Evolutionary conservation across 2,329 filamentous ascomycete species (phyloP).

Genomic region (Cytospora piceicola): DNA sequence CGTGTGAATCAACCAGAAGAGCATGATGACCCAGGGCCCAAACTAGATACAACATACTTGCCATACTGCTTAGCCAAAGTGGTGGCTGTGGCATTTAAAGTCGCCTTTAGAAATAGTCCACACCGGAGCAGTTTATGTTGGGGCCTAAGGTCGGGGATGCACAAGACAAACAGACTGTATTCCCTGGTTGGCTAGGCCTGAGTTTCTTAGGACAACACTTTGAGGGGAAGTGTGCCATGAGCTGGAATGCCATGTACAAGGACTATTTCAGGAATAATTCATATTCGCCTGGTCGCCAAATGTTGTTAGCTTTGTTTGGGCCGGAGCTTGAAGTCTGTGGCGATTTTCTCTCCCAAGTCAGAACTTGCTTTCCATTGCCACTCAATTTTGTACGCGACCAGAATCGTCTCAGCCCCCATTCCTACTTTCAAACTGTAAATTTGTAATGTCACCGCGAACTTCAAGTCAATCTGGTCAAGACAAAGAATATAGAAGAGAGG

Average conservation of each 20-base stretch:
- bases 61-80: background rate
- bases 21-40: too few relatives aligned
- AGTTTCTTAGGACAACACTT: background rate
- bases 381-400: background rate
- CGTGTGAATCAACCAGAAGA: too few relatives aligned
- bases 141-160: background rate
- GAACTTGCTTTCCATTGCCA: background rate
- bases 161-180: background rate
- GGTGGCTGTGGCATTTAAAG: background rate
- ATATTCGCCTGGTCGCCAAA: background rate
- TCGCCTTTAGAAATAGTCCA: background rate
- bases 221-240: background rate
- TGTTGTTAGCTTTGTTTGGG: background rate
- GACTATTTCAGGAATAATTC: too few relatives aligned
- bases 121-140: background rate
- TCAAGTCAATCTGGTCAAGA: background rate
- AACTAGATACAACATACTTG: too few relatives aligned
- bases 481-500: too few relatives aligned
- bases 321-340: background rate
- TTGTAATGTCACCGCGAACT: background rate
- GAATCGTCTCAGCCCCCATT: background rate
- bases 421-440: background rate
- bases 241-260: background rate
- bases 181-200: background rate
- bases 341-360: background rate